phyloP scores from a whole-genome alignment of 495 filamentous ascomycete species.

The Penicillium coprophilum region DNA sequence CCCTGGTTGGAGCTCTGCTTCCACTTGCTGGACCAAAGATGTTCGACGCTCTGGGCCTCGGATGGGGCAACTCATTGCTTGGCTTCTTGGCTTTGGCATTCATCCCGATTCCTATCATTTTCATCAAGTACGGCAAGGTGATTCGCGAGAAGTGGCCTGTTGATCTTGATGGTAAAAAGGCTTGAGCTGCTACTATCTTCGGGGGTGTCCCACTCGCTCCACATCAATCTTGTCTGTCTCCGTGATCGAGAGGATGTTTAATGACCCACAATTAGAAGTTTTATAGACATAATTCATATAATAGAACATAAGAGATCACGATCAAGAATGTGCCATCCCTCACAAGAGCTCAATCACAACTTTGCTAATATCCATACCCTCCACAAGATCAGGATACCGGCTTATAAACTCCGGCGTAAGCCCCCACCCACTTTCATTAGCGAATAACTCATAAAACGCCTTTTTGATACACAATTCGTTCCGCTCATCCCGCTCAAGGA shows the following conservation, averaged over 20 bases:
- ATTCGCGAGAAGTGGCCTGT: conserved; percentile 20
- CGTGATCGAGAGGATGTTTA: background rate
- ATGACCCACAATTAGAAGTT: background rate
- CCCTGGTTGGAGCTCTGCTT: conserved; percentile 54
- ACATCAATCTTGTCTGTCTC: background rate
- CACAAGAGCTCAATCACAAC: conserved; percentile 21
- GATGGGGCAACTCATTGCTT: conserved; percentile 62
- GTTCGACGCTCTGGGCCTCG: conserved; percentile 56
- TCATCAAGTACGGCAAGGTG: conserved; percentile 24
- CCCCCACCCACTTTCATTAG: conserved; percentile 29
- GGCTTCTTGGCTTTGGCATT: conserved; percentile 56
- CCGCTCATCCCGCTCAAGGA: conserved; percentile 26
- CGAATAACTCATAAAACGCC: conserved; percentile 27
- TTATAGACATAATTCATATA: background rate
- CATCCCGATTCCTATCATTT: conserved; percentile 27
- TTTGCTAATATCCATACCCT: conserved; percentile 21
- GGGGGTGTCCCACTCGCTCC: background rate
- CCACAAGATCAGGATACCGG: conserved; percentile 24
- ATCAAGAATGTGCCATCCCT: background rate
- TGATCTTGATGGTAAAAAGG: conserved; percentile 4
- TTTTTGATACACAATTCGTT: conserved; percentile 24
- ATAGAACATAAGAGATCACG: conserved; percentile 2
- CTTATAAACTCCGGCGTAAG: conserved; percentile 33
- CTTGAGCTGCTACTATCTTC: background rate
- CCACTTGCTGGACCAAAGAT: conserved; percentile 60